Conservation (phyloP, 1,284 basidiomycete species). For the Anthracocystis walkeri region DNA sequence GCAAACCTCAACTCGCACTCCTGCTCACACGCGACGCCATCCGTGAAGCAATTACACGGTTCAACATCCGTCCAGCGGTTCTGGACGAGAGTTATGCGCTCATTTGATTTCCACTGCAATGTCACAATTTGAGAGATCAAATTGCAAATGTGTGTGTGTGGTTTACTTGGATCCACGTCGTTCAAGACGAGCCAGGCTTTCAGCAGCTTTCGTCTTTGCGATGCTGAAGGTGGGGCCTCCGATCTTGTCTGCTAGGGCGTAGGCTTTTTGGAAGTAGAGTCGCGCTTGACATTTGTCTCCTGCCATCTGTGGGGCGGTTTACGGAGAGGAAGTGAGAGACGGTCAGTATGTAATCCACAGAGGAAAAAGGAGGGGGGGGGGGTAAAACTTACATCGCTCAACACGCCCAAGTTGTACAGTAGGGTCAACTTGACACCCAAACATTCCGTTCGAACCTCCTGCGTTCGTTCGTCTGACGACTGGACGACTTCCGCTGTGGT, state of each 20-base stretch:
- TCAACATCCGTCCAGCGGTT: constrained; percentile 51
- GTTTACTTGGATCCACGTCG: constrained; percentile 15
- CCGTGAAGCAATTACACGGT: constrained; percentile 32
- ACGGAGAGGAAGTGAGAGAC: not conserved
- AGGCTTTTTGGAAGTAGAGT: constrained; percentile 53
- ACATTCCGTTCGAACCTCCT: constrained; percentile 59
- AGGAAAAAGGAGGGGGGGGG: not conserved
- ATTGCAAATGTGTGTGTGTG: not conserved
- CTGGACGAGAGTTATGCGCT: constrained; percentile 55
- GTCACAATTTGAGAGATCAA: too few relatives aligned
- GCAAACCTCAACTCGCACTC: constrained; percentile 17
- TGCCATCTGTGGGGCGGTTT: constrained; percentile 32
- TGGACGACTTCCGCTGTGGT: constrained; percentile 21
- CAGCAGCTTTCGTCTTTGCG: constrained; percentile 41
- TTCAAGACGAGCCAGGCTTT: constrained; percentile 40
- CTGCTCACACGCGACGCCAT: constrained; percentile 47
- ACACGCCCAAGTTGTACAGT: constrained; percentile 64
- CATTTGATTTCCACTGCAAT: constrained; percentile 20
- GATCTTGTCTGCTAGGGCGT: constrained; percentile 35
- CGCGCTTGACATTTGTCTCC: constrained; percentile 54
- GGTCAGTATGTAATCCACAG: not conserved
- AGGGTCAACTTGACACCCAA: constrained; percentile 63
- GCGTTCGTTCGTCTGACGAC: constrained; percentile 41
- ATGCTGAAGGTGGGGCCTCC: constrained; percentile 19
- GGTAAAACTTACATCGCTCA: constrained; percentile 35